phyloP scores from a whole-genome alignment of 768 basidiomycete species.

The Tylopilus rubrobrunneus region DNA sequence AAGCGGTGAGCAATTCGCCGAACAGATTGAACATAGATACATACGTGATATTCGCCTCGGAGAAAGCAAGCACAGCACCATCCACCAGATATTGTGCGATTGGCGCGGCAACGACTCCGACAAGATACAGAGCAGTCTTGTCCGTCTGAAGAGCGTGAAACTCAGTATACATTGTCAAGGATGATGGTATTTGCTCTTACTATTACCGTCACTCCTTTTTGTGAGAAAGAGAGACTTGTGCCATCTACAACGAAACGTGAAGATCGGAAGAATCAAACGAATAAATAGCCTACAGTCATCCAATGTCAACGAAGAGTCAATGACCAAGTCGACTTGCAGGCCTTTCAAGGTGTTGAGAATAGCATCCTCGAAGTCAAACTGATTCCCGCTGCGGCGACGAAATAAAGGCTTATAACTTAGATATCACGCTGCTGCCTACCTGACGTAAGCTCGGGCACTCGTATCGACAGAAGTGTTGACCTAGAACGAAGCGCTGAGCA shows the following conservation, averaged over 20 bases:
- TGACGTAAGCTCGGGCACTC: conserved; percentile 52
- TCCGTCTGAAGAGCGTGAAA: conserved; percentile 44
- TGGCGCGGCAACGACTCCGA: conserved; percentile 68
- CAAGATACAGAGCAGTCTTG: conserved; percentile 57
- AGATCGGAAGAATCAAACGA: not conserved
- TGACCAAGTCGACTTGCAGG: conserved; percentile 53
- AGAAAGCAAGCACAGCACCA: conserved; percentile 50
- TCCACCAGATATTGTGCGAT: conserved; percentile 64
- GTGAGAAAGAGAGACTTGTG: conserved; percentile 55
- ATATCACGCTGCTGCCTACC: conserved; percentile 31
- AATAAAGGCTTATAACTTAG: conserved; percentile 1
- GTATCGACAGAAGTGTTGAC: conserved; percentile 54
- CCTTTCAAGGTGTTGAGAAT: conserved; percentile 60
- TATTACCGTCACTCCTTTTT: conserved; percentile 51
- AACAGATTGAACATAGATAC: conserved; percentile 17
- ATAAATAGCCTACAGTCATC: conserved; percentile 56
- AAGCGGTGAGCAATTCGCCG: conserved; percentile 43
- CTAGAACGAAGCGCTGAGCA: conserved; percentile 27
- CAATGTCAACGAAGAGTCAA: conserved; percentile 52
- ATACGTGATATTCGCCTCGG: conserved; percentile 55
- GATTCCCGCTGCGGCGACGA: conserved; percentile 46
- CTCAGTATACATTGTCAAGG: conserved; percentile 2
- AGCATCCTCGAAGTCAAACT: conserved; percentile 57
- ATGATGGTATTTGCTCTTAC: conserved; percentile 31
- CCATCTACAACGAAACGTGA: conserved; percentile 37